Evolutionary conservation across 2,329 filamentous ascomycete genomes (phyloP).

Genomic region (Grosmannia penicillata): DNA sequence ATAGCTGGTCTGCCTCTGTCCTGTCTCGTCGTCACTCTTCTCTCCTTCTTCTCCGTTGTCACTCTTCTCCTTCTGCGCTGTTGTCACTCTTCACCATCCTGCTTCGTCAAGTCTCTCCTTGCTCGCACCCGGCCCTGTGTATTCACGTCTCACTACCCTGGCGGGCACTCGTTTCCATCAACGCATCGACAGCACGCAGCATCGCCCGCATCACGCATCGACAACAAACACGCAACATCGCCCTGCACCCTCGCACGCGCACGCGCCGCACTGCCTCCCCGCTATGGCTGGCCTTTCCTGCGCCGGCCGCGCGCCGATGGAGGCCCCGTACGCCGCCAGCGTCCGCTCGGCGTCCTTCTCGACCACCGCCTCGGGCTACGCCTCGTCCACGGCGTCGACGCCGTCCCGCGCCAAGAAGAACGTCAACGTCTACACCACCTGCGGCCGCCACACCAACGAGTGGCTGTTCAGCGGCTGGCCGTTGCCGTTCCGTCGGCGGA

Average conservation of each 20-base stretch:
- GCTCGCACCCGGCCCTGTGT: conserved; percentile 5
- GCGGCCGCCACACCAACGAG: conserved; percentile 13
- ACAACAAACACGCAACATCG: not conserved
- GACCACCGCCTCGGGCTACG: no score
- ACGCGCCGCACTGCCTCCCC: not conserved
- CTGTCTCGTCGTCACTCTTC: not conserved
- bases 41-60: not conserved
- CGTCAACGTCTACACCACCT: conserved; percentile 14
- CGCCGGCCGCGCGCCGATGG: not conserved
- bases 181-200: not conserved
- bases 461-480: conserved; percentile 14
- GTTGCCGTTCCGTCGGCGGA: conserved; percentile 5
- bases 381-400: not conserved
- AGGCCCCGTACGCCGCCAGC: not conserved
- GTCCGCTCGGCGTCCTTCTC: not conserved
- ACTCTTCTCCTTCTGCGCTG: not conserved
- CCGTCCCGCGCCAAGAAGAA: conserved; percentile 6
- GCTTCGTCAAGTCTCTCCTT: not conserved
- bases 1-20: no score
- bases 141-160: conserved; percentile 1
- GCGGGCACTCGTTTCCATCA: conserved; percentile 2
- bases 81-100: not conserved
- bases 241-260: not conserved
- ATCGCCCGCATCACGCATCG: not conserved
- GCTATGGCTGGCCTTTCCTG: no score